phyloP scores from a whole-genome alignment of 352 stramenopile genomes.

The Globisporangium takayamanum region DNA sequence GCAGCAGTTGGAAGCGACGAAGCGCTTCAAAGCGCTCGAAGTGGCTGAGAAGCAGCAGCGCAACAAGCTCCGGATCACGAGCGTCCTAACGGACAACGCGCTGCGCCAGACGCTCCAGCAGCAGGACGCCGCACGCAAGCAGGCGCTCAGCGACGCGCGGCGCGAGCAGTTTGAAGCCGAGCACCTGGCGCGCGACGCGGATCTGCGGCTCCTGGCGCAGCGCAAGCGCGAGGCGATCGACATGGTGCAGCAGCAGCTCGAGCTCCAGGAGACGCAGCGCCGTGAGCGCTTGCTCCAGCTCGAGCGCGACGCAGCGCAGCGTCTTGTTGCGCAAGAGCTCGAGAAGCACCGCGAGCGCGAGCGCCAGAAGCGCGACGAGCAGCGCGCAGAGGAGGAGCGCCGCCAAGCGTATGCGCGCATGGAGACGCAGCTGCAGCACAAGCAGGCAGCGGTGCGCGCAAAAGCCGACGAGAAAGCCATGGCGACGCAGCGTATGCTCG shows the following conservation, averaged over 20 bases:
- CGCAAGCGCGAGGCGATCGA: slow-evolving; percentile 65
- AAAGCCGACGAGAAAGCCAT: slow-evolving; percentile 53
- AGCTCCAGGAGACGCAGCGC: slow-evolving; percentile 44
- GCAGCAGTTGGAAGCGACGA: slow-evolving; percentile 42
- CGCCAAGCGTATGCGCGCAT: slow-evolving; percentile 53
- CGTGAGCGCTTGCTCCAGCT: slow-evolving; percentile 41
- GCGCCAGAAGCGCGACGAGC: slow-evolving; percentile 42
- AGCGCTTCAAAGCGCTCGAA: slow-evolving; percentile 32
- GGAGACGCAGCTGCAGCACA: slow-evolving; percentile 41
- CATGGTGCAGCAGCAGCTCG: slow-evolving; percentile 48
- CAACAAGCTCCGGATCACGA: slow-evolving; percentile 60
- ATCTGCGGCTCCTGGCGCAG: slow-evolving; percentile 33
- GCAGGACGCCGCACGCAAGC: slow-evolving; percentile 48
- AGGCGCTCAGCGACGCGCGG: slow-evolving; percentile 56
- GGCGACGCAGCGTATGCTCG: slow-evolving; percentile 41
- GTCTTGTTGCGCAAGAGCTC: slow-evolving; percentile 33
- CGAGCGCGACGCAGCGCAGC: slow-evolving; percentile 34
- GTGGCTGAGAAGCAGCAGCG: slow-evolving; percentile 52
- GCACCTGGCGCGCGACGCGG: slow-evolving; percentile 35
- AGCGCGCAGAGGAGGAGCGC: slow-evolving; percentile 42
- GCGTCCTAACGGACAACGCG: slow-evolving; percentile 57
- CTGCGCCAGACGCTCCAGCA: slow-evolving; percentile 36
- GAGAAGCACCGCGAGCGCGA: slow-evolving; percentile 51
- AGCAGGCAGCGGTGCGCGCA: slow-evolving; percentile 28
- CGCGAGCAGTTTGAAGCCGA: slow-evolving; percentile 37